Evolutionary conservation across 2,329 filamentous ascomycete genomes (phyloP).

Genomic region (Aureobasidium sp.): DNA sequence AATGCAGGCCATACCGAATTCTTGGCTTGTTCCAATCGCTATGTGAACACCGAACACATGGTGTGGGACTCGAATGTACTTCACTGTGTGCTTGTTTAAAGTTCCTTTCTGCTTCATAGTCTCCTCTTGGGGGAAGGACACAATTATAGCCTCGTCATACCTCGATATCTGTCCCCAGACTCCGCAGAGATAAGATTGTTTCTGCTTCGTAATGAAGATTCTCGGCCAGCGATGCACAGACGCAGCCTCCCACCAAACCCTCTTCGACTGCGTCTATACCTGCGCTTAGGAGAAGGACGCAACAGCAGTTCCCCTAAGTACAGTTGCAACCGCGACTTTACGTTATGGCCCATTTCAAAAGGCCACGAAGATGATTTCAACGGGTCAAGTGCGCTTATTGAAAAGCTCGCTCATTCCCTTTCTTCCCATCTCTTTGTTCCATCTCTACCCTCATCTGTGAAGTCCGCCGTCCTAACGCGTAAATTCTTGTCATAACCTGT

Average conservation of each 20-base stretch:
- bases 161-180: not conserved
- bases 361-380: slow-evolving; percentile 12
- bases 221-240: not conserved
- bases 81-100: not conserved
- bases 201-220: slow-evolving; percentile 2
- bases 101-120: not conserved
- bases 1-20: not conserved
- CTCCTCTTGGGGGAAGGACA: not conserved
- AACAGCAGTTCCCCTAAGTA: slow-evolving; percentile 15
- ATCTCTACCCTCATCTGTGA: slow-evolving; percentile 5
- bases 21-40: not conserved
- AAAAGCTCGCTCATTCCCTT: slow-evolving; percentile 7
- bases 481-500: not conserved
- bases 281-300: slow-evolving; percentile 13
- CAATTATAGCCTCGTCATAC: not conserved
- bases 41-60: not conserved
- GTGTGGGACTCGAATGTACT: not conserved
- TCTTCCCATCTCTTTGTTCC: slow-evolving; percentile 14
- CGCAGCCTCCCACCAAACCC: not conserved
- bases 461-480: not conserved
- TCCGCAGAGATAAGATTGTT: not conserved
- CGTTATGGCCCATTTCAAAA: slow-evolving; percentile 13
- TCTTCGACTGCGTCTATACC: slow-evolving; percentile 4
- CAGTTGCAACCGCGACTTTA: slow-evolving; percentile 15
- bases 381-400: slow-evolving; percentile 11